Conservation (phyloP, 495 filamentous ascomycete genomes). For the Daldinia loculata region DNA sequence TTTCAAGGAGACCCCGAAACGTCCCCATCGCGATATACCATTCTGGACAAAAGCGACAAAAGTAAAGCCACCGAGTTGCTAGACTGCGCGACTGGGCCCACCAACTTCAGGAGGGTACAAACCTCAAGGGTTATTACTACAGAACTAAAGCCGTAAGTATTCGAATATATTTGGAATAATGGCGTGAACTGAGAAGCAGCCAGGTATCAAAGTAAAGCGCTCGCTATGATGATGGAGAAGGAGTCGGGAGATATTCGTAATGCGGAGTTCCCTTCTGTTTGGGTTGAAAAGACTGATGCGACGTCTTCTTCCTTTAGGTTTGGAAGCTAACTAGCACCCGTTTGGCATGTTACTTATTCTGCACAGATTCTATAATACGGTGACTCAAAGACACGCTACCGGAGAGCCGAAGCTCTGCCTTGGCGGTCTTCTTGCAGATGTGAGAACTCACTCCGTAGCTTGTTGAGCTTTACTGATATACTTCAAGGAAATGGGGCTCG, state of each 20-base stretch:
- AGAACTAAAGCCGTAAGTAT: conserved; percentile 20
- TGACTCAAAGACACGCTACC: conserved; percentile 3
- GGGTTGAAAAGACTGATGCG: conserved; percentile 1
- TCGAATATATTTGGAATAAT: background rate
- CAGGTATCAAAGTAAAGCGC: conserved; percentile 24
- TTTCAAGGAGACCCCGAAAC: background rate
- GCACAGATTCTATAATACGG: conserved; percentile 23
- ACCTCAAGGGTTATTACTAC: conserved; percentile 9
- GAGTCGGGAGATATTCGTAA: conserved; percentile 18
- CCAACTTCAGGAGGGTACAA: conserved; percentile 4
- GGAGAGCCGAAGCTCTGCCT: conserved; percentile 22
- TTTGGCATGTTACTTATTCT: background rate
- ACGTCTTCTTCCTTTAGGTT: conserved; percentile 2
- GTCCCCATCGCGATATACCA: background rate
- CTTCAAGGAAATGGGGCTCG: conserved; percentile 28
- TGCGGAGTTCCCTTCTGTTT: conserved; percentile 24
- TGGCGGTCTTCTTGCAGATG: conserved; percentile 30
- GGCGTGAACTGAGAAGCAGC: background rate
- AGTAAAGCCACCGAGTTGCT: conserved; percentile 12
- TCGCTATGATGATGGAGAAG: conserved; percentile 33
- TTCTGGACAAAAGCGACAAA: background rate
- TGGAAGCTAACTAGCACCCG: background rate
- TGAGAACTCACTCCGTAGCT: background rate
- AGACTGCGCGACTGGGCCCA: conserved; percentile 19
- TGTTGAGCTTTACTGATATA: background rate